phyloP scores from a whole-genome alignment of 441 rosid species.

The Adansonia rubrostipa region DNA sequence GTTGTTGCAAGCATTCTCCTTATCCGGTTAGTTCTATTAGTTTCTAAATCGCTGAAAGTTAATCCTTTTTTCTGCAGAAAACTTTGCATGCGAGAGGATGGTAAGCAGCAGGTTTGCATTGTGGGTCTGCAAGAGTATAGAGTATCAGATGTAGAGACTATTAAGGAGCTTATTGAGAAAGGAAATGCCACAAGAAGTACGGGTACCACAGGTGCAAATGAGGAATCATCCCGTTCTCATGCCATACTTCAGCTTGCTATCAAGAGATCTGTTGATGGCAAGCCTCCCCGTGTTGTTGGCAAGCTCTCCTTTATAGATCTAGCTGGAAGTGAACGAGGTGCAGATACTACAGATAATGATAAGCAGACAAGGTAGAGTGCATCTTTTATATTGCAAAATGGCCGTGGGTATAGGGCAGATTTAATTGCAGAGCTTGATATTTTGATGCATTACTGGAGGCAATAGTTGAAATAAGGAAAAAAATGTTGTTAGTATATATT shows the following conservation, averaged over 20 bases:
- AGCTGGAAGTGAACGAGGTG: slow-evolving; percentile 99
- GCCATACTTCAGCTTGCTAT: slow-evolving; percentile 97
- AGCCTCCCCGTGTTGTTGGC: slow-evolving; percentile 89
- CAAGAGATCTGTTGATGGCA: slow-evolving; percentile 81
- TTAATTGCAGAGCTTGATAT: not conserved
- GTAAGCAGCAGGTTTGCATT: slow-evolving; percentile 98
- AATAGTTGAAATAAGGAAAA: not conserved
- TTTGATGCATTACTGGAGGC: not conserved
- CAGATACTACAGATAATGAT: slow-evolving; percentile 98
- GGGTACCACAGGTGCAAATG: slow-evolving; percentile 98
- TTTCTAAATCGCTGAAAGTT: slow-evolving; percentile 33
- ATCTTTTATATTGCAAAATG: not conserved
- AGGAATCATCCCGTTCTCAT: slow-evolving; percentile 99
- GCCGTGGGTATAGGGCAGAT: not conserved
- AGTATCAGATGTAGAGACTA: slow-evolving; percentile 90
- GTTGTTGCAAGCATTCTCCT: slow-evolving; percentile 34
- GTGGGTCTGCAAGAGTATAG: slow-evolving; percentile 95
- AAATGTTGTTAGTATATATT: not conserved
- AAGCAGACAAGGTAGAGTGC: slow-evolving; percentile 83
- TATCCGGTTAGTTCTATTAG: slow-evolving; percentile 10
- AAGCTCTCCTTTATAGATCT: slow-evolving; percentile 98
- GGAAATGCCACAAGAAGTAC: slow-evolving; percentile 90
- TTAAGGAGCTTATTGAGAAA: slow-evolving; percentile 91
- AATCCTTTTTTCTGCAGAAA: slow-evolving; percentile 58
- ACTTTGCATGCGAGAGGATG: slow-evolving; percentile 99